phyloP scores from a whole-genome alignment of 2,329 filamentous ascomycete species.

The Pseudogymnoascus sp. region DNA sequence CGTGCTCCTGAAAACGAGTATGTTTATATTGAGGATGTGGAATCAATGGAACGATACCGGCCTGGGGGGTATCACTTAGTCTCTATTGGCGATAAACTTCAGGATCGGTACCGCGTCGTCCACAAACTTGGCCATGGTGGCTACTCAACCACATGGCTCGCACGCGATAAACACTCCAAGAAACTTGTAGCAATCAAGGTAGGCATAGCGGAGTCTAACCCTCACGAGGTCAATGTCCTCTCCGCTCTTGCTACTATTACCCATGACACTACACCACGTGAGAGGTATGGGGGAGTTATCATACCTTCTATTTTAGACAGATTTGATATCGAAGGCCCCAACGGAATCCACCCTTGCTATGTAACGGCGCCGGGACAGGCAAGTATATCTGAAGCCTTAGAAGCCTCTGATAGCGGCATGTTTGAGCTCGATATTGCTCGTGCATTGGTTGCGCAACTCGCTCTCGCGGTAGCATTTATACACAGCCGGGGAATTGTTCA shows the following conservation, averaged over 20 bases:
- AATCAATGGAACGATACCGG: slow-evolving; percentile 15
- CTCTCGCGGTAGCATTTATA: slow-evolving; percentile 20
- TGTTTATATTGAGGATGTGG: slow-evolving; percentile 12
- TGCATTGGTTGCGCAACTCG: slow-evolving; percentile 22
- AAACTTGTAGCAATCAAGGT: neutral
- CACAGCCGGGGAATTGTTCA: slow-evolving; percentile 22
- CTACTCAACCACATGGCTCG: slow-evolving; percentile 35
- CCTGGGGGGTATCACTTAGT: slow-evolving; percentile 17
- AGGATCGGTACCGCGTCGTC: slow-evolving; percentile 29
- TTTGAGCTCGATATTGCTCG: slow-evolving; percentile 20
- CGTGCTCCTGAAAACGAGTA: neutral
- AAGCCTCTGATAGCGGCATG: slow-evolving; percentile 18
- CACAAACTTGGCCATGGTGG: slow-evolving; percentile 34
- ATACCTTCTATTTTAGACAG: neutral
- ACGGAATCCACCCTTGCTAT: slow-evolving; percentile 22
- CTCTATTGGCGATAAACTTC: slow-evolving; percentile 24
- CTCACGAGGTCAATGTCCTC: neutral
- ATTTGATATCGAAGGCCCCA: slow-evolving; percentile 21
- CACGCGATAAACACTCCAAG: slow-evolving; percentile 22
- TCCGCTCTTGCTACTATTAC: neutral
- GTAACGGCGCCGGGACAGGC: slow-evolving; percentile 19
- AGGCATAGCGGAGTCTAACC: neutral
- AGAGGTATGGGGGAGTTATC: neutral
- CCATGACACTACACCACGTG: neutral
- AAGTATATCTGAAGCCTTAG: slow-evolving; percentile 21